A percentile compares a stretch with the other conserved stretches of the same genome.
These are phyloP conservation scores for Gautieria morchelliformis DNA, from an alignment of 768 basidiomycete species.

Conservation along the genomic window DNA sequence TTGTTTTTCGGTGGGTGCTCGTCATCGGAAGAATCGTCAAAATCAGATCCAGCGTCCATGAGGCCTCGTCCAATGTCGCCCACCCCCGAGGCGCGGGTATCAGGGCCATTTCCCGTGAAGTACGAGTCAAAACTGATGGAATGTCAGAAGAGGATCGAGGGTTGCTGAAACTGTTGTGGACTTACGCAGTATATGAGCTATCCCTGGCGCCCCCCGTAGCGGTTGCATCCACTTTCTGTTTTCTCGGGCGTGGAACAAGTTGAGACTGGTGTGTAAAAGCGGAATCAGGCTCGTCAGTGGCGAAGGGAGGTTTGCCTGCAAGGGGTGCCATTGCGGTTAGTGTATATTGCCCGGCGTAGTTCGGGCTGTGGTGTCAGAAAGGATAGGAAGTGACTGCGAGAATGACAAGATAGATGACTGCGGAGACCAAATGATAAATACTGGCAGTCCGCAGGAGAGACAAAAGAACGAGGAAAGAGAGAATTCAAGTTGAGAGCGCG, in stretches of 20 bases:
- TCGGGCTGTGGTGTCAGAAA: constrained; percentile 1
- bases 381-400: not conserved
- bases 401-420: not conserved
- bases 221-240: constrained; percentile 32
- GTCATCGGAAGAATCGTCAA: constrained; percentile 35
- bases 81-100: constrained; percentile 42
- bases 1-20: constrained; percentile 18
- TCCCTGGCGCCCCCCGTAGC: constrained; percentile 40
- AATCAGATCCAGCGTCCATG: constrained; percentile 34
- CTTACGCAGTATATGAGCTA: constrained; percentile 60
- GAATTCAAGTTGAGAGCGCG: not conserved
- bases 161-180: constrained; percentile 1
- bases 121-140: constrained; percentile 7
- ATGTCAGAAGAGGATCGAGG: constrained; percentile 9
- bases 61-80: constrained; percentile 43
- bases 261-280: constrained; percentile 40
- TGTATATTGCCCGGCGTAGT: not conserved
- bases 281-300: constrained; percentile 58
- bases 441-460: not conserved
- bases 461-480: not conserved
- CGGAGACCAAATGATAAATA: not conserved
- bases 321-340: constrained; percentile 27
- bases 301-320: constrained; percentile 57
- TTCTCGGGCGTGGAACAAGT: constrained; percentile 28
- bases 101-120: constrained; percentile 1